Percentiles rank a stretch among this genome's conserved stretches.
Conservation (phyloP, 164 flowering plant genomes). For the Magnolia changhungtana region DNA sequence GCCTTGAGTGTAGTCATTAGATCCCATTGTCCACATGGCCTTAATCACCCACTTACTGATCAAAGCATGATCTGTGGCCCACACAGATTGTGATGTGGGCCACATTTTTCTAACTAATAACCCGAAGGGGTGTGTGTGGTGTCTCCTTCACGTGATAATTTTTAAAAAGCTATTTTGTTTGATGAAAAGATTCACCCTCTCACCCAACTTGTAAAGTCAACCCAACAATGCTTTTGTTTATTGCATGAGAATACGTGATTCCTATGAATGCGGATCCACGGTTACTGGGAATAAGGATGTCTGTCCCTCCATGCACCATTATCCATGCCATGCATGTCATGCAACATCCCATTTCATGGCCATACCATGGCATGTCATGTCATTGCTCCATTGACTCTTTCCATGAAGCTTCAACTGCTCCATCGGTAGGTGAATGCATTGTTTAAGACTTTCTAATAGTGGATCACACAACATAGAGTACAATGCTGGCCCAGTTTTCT, state of each 20-base stretch:
- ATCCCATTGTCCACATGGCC: too few species aligned
- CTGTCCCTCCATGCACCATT: constrained; percentile 24
- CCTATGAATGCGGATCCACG: constrained; percentile 54
- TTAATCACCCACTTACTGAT: too few species aligned
- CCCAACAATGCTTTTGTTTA: constrained; percentile 23
- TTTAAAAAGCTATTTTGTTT: constrained; percentile 9
- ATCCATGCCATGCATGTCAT: background rate
- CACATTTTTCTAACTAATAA: too few species aligned
- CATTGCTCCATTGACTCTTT: background rate
- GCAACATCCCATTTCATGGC: background rate
- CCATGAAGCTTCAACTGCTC: constrained; percentile 2
- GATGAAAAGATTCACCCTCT: constrained; percentile 28
- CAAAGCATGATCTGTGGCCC: too few species aligned
- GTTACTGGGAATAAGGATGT: constrained; percentile 43
- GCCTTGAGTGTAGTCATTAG: too few species aligned
- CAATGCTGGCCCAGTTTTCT: background rate
- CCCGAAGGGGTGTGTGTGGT: background rate
- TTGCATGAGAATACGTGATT: constrained; percentile 44
- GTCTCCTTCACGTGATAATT: constrained; percentile 3
- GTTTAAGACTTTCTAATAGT: background rate
- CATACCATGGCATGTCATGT: constrained; percentile 6
- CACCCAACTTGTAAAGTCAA: constrained; percentile 44
- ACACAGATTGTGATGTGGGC: too few species aligned
- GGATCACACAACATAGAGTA: background rate
- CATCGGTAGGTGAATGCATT: background rate